Evolutionary conservation across 176 grass and related monocot genomes (phyloP), one percentile per base, ranked within the genome.

Genomic region (Carex parvula): DNA sequence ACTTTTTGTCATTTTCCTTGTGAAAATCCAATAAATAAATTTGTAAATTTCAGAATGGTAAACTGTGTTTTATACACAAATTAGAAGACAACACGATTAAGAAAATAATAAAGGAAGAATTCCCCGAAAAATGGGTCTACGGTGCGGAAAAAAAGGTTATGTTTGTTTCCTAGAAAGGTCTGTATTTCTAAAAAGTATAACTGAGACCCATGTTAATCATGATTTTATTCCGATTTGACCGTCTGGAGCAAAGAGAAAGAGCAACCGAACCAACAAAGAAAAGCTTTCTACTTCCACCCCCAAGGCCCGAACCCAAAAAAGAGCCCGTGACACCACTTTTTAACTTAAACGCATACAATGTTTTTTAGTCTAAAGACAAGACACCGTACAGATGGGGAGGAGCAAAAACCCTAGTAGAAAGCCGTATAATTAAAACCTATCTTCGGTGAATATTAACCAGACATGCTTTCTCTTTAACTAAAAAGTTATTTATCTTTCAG

Each of bases 161-260:
- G n/a, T 63, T 48, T 50, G 59, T 66, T 64, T 82, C 80, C 56
- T 82, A 64, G 59, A 82, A 82, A 82, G 80, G 41, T 21, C 30
- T 22, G 37, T 67, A 67, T 29, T 42, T 50, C 46, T 83, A 7
- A 68, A 83, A 83, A 83, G 80, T 65, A 83, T 18, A 83, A 83
- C 33, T 32, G 39, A 22, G 41, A 63, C 17, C 46, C 30, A 53
- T 33, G 24, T 83, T 67, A 65, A 65, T n/a, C 60, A 83, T 82
- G 37, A 66, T 83, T 83, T 83, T 48, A 53, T 83, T 83, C 80
- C 62, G 42, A 83, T 83, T 82, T 62, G 63, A 83, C 80, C 42
- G 39, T 83, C 60, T 83, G 9, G 80, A 83, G 62, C 80, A 83
- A 83, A 67, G 80, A 83, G 42, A 83, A 83, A 83, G 80, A 44